A percentile compares a stretch with the other conserved stretches of the same genome.
Conservation (phyloP, 768 basidiomycete genomes). For the Tulasnella sp. region DNA sequence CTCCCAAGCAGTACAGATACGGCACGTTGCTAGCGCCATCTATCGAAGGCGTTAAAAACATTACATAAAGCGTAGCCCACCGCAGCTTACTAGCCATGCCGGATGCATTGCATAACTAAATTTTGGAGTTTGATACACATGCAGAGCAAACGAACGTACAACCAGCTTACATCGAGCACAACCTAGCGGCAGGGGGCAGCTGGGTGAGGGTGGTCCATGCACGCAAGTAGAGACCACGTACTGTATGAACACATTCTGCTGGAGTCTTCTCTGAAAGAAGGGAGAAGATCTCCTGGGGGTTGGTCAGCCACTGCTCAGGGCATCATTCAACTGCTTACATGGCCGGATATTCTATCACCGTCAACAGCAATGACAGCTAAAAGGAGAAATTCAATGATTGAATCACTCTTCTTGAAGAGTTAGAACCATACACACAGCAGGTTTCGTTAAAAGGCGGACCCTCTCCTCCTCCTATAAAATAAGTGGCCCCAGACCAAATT, state of each 20-base stretch:
- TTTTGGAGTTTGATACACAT: not conserved
- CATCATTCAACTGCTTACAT: not conserved
- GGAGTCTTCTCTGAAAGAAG: not conserved
- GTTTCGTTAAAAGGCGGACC: too few species aligned
- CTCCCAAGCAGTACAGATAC: not conserved
- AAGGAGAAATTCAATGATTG: not conserved
- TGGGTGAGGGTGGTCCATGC: not conserved
- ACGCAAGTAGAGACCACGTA: not conserved
- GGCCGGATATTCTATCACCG: not conserved
- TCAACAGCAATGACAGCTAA: not conserved
- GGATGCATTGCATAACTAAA: not conserved
- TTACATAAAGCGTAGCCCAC: not conserved
- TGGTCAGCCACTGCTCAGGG: not conserved
- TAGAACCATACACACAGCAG: not conserved
- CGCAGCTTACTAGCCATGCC: not conserved
- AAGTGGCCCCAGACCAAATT: not conserved
- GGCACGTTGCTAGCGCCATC: not conserved
- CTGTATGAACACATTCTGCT: not conserved
- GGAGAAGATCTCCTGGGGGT: not conserved
- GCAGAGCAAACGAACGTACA: not conserved
- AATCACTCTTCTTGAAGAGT: not conserved
- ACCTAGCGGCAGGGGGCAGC: not conserved
- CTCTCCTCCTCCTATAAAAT: too few species aligned
- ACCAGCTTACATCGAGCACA: not conserved
- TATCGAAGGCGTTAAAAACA: not conserved